Evolutionary conservation across 2,329 filamentous ascomycete species (phyloP), one percentile per base, ranked within the genome.

Genomic region (Colletotrichum zoysiae): DNA sequence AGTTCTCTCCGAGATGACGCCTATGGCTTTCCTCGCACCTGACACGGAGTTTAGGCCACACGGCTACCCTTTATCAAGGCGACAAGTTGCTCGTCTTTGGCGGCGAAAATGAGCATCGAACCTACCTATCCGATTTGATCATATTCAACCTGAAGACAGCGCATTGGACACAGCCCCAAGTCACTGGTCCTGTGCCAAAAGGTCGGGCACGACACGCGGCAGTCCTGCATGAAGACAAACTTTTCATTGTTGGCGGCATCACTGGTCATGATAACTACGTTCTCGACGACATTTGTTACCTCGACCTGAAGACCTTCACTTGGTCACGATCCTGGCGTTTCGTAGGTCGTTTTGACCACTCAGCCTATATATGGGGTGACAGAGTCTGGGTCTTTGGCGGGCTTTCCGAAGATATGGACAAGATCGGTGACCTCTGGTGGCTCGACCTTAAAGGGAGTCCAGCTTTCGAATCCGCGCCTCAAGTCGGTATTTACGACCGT

Each of bases 311-410:
- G 84, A 98, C 96, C 2, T 98, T 94, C 87, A 97, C 95, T 0
- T 99, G 96, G 96, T 98, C 95, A 67, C 91, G 94, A 69, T 92
- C 94, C 51, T 99, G 96, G 96, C 93, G 92, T 73, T 99, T 99
- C 79, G 95, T 98, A 35, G 92, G 93, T 60, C 90, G 96, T 50
- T 99, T 97, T 79, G 96, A 99, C 77, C 96, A 99, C 79, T 95
- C 94, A 20, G 95, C 93, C 64, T 98, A 95, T 87, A 92, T 99
- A 71, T 98, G 95, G 88, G 87, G 92, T 67, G 95, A 96, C 74
- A 90, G 94, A 55, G 91, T 99, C 44, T 99, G 95, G 95, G 95
- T 98, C 8, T 98, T 97, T 81, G 96, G 96, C 50, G 96, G 96
- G 2, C 87, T 99, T 61, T 96, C 94, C 74, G 93, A 96, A 76